A percentile compares a stretch with the other conserved stretches of the same genome.
Conservation (phyloP, 2,329 filamentous ascomycete genomes). For the Domatiomyces globalis region DNA sequence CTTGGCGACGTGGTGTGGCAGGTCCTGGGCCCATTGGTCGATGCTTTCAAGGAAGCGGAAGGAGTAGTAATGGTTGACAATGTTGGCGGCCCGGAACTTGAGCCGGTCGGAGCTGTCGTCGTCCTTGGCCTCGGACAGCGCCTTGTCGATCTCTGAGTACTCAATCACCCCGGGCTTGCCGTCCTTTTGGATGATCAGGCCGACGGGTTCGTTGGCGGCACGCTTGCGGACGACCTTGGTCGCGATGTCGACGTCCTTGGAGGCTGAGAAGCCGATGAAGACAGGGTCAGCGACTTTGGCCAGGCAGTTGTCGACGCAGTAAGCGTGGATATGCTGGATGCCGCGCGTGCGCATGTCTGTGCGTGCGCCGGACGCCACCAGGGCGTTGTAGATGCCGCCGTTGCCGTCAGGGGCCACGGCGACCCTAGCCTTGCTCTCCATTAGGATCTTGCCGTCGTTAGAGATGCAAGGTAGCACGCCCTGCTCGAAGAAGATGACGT, state of each 20-base stretch:
- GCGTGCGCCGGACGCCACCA: constrained; percentile 65
- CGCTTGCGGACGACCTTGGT: constrained; percentile 99
- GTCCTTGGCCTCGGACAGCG: constrained; percentile 80
- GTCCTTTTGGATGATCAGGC: constrained; percentile 87
- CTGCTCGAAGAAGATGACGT: constrained; percentile 90
- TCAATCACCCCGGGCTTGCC: constrained; percentile 94
- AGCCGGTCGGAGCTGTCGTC: constrained; percentile 74
- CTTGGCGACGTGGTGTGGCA: constrained; percentile 88
- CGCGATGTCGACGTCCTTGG: constrained; percentile 81
- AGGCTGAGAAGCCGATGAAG: constrained; percentile 86
- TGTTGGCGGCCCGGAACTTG: constrained; percentile 95
- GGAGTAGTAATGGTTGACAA: constrained; percentile 99
- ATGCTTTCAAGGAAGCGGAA: constrained; percentile 85
- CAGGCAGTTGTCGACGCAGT: constrained; percentile 99
- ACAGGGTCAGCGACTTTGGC: constrained; percentile 94
- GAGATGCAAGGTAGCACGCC: constrained; percentile 93
- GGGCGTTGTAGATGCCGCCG: constrained; percentile 86
- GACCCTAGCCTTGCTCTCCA: constrained; percentile 79
- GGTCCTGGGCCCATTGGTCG: constrained; percentile 66
- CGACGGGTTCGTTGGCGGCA: constrained; percentile 87
- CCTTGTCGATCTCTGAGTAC: constrained; percentile 89
- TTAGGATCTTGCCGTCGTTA: constrained; percentile 91
- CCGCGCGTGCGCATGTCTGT: constrained; percentile 79
- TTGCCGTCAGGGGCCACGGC: constrained; percentile 96
- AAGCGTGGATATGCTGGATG: constrained; percentile 88